A percentile compares a stretch with the other conserved stretches of the same genome.
Conservation (phyloP, 176 grass and related monocot genomes). For the Triticum turgidum region DNA sequence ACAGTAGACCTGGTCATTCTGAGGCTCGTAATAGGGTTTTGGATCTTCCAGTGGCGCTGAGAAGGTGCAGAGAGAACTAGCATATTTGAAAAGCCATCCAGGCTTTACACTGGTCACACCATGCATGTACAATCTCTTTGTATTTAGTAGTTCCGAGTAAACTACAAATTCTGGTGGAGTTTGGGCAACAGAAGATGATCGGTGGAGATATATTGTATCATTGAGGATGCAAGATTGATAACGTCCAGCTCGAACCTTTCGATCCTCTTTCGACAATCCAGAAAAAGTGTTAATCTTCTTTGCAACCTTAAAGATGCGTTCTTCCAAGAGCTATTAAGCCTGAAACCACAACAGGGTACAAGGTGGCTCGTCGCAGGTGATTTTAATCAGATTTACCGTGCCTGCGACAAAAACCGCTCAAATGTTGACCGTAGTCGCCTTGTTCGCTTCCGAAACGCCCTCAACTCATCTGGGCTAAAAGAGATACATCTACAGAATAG, state of each 20-base stretch:
- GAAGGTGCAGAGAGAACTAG: constrained; percentile 85
- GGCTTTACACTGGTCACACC: constrained; percentile 79
- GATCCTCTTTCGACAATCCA: constrained; percentile 41
- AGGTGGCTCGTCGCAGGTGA: too few relatives aligned
- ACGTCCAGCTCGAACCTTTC: constrained; percentile 46
- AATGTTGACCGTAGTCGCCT: too few relatives aligned
- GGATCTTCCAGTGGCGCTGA: constrained; percentile 68
- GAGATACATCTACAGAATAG: too few relatives aligned
- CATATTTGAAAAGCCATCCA: constrained; percentile 89
- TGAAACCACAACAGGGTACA: too few relatives aligned
- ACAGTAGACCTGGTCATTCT: constrained; percentile 58
- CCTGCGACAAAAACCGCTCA: too few relatives aligned
- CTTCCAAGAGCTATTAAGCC: too few relatives aligned
- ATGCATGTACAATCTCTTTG: constrained; percentile 79
- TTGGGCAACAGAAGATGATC: constrained; percentile 68
- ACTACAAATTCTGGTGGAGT: constrained; percentile 79
- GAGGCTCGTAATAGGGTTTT: constrained; percentile 73
- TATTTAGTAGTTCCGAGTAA: constrained; percentile 84
- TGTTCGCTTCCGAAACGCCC: too few relatives aligned
- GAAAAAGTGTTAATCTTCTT: constrained; percentile 47
- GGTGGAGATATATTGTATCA: constrained; percentile 71
- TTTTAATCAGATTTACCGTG: too few relatives aligned
- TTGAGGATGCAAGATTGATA: constrained; percentile 65
- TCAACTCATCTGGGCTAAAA: too few relatives aligned
- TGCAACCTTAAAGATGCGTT: constrained; percentile 30